phyloP scores from a whole-genome alignment of 2,329 filamentous ascomycete species.

The Alternaria alternata region DNA sequence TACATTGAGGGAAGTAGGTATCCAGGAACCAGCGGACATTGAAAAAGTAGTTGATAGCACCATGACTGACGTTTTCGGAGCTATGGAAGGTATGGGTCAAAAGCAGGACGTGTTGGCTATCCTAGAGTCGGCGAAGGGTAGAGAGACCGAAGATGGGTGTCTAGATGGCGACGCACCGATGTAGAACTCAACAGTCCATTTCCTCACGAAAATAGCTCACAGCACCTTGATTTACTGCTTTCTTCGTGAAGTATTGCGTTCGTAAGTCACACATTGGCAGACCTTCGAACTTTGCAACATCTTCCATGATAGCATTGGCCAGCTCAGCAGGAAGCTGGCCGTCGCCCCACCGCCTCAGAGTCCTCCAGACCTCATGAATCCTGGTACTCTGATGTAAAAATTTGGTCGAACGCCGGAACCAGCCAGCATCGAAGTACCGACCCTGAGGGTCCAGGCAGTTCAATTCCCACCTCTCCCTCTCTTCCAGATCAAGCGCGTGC shows the following conservation, averaged over 20 bases:
- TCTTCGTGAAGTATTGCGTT: slow-evolving; percentile 5
- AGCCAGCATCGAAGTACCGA: slow-evolving; percentile 6
- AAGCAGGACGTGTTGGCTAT: slow-evolving; percentile 25
- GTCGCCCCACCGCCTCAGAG: slow-evolving; percentile 12
- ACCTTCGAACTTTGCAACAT: slow-evolving; percentile 16
- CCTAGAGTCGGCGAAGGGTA: slow-evolving; percentile 14
- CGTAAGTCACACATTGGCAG: slow-evolving; percentile 12
- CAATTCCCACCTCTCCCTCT: slow-evolving; percentile 5
- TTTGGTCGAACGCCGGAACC: slow-evolving; percentile 15
- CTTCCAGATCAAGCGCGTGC: slow-evolving; percentile 12
- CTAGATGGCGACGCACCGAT: slow-evolving; percentile 1
- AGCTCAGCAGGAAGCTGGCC: slow-evolving; percentile 23
- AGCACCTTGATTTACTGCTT: background rate
- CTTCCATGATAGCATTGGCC: slow-evolving; percentile 15
- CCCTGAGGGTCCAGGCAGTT: background rate
- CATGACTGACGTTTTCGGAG: slow-evolving; percentile 30
- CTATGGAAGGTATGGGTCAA: slow-evolving; percentile 8
- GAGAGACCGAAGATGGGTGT: background rate
- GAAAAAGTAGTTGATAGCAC: slow-evolving; percentile 34
- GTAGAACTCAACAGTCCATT: background rate
- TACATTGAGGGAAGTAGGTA: slow-evolving; percentile 28
- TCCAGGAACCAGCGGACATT: slow-evolving; percentile 26
- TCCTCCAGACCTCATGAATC: slow-evolving; percentile 23
- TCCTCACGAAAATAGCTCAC: background rate
- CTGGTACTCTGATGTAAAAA: slow-evolving; percentile 20